These are phyloP conservation scores for Trypanosomatidae sp. DNA, from an alignment of 208 protist genomes.

Conservation along the genomic window DNA sequence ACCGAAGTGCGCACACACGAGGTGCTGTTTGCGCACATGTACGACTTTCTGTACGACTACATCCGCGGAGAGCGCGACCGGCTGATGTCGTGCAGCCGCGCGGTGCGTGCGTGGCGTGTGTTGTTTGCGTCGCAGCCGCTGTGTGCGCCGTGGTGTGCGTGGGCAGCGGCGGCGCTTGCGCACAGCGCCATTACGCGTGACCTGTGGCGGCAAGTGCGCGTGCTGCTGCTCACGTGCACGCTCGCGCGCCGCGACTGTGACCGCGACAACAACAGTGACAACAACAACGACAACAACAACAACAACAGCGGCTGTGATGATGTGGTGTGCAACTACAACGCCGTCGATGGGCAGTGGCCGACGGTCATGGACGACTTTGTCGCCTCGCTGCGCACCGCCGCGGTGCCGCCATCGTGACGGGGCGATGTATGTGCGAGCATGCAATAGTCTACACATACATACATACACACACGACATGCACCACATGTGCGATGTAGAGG, in stretches of 20 bases:
- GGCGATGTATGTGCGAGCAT: too few relatives aligned
- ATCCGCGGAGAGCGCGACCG: constrained; percentile 65
- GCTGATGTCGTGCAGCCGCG: constrained; percentile 25
- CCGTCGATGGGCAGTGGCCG: constrained; percentile 40
- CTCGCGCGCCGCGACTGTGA: too few relatives aligned
- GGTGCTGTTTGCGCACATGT: constrained; percentile 45
- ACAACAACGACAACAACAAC: background rate
- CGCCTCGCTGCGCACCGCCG: too few relatives aligned
- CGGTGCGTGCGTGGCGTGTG: constrained; percentile 42
- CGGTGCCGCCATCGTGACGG: too few relatives aligned
- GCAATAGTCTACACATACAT: too few relatives aligned
- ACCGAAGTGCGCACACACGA: constrained; percentile 19
- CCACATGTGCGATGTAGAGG: too few relatives aligned
- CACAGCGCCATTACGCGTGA: constrained; percentile 48
- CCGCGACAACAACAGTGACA: too few relatives aligned
- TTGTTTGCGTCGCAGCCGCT: constrained; percentile 23
- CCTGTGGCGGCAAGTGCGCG: constrained; percentile 55
- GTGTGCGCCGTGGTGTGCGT: constrained; percentile 19
- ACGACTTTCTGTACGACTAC: constrained; percentile 80
- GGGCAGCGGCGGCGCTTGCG: constrained; percentile 28
- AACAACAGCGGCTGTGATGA: constrained; percentile 1
- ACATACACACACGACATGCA: too few relatives aligned
- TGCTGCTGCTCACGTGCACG: constrained; percentile 20
- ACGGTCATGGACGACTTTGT: constrained; percentile 62
- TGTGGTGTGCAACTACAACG: too few relatives aligned